Evolutionary conservation across 2,329 filamentous ascomycete genomes (phyloP).

Genomic region (Zasmidium cellare): DNA sequence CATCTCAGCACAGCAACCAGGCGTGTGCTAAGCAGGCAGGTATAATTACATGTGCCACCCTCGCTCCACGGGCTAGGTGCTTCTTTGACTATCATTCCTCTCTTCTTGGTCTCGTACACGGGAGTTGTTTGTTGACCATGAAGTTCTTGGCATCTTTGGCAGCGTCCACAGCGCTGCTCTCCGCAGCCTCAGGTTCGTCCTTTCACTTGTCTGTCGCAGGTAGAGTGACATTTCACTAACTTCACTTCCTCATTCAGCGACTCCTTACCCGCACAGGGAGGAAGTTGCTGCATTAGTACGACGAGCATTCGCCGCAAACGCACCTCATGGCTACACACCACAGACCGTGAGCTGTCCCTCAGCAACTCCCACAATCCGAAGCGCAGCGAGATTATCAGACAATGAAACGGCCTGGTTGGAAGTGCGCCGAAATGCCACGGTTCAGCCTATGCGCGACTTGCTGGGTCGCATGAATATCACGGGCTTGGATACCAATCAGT

Average conservation of each 20-base stretch:
- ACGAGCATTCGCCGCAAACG: slow-evolving; percentile 49
- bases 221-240: neutral
- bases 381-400: slow-evolving; percentile 61
- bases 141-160: neutral
- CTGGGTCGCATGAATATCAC: slow-evolving; percentile 70
- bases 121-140: neutral
- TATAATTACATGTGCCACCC: neutral
- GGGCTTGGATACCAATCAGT: slow-evolving; percentile 73
- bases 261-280: slow-evolving; percentile 7
- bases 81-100: neutral
- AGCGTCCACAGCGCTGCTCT: slow-evolving; percentile 5
- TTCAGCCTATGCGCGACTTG: slow-evolving; percentile 73
- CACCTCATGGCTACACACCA: slow-evolving; percentile 72
- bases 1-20: neutral
- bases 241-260: neutral
- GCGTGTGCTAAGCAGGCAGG: neutral
- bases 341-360: slow-evolving; percentile 66
- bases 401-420: slow-evolving; percentile 75
- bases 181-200: slow-evolving; percentile 11
- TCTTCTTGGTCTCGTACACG: neutral
- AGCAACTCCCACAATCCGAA: slow-evolving; percentile 67
- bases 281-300: slow-evolving; percentile 9
- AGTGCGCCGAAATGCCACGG: slow-evolving; percentile 69
- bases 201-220: neutral
- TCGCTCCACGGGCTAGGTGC: neutral